Evolutionary conservation across 441 rosid species (phyloP), one percentile per base, ranked within the genome.

Genomic region (Gossypium trilobum): DNA sequence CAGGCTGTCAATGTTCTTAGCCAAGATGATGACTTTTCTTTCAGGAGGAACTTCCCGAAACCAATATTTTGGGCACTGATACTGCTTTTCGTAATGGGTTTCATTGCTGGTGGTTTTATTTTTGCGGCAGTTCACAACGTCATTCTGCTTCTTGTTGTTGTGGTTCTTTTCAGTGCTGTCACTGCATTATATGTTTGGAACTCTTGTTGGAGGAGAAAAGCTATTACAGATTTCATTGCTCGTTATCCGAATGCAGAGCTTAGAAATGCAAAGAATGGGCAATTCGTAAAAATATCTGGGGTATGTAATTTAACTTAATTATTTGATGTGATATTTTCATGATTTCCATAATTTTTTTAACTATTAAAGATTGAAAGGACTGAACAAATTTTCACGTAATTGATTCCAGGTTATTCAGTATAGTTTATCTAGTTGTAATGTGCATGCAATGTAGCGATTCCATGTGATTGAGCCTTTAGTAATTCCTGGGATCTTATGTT

Each of bases 261-360:
- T 58, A 82, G 99, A 82, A 91, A 87, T 78, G 98, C 99, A 16
- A 95, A 91, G 80, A 95, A 95, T 79, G 99, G 99, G 29, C 99
- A 95, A 79, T 89, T 83, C 73, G 99, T 95, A 78, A 95, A 95
- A 87, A 87, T 95, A 80, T 89, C 99, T 20, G 99, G 99, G 92
- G 99, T 95, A 92, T 73, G 87, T 51, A 13, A 72, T 33, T 29
- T 19, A 11, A 36, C 6, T 62, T 64, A 33, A 39, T 9, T 22
- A 5, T 10, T 9, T 46, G 68, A 42, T 19, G 22, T 55, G 59
- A 19, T 55, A 20, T 55, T 19, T 64, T 42, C 52, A 16, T 19
- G 23, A 39, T 50, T 50, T 14, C 55, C 16, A 5, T 50, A 8
- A 23, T 2, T 27, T 36, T 33, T 60, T 25, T 29, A 29, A n/a